phyloP scores from a whole-genome alignment of 352 stramenopile species.

The Phytophthora hibernalis region DNA sequence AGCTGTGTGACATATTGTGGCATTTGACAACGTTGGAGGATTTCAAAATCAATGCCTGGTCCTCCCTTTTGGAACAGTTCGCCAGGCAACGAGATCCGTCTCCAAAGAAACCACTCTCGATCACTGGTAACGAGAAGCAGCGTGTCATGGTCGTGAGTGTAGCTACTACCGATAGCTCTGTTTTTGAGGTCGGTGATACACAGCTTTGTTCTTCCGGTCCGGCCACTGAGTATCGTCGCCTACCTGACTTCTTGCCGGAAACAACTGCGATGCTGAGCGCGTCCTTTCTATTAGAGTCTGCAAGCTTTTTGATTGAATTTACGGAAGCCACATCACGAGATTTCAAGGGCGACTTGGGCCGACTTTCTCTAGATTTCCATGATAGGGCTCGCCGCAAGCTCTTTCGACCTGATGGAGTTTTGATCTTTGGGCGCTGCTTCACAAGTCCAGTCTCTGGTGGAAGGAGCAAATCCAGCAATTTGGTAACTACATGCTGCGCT shows the following conservation, averaged over 20 bases:
- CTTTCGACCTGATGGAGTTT: background rate
- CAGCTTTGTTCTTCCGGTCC: background rate
- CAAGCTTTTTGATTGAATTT: background rate
- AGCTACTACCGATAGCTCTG: background rate
- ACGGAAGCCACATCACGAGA: background rate
- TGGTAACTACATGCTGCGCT: constrained; percentile 38
- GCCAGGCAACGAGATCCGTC: constrained; percentile 41
- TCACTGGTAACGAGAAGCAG: constrained; percentile 56
- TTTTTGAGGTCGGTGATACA: background rate
- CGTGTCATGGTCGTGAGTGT: constrained; percentile 45
- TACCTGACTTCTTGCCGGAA: background rate
- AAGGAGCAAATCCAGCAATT: constrained; percentile 13
- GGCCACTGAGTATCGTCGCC: constrained; percentile 9
- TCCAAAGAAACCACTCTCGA: constrained; percentile 49
- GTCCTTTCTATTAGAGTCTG: background rate
- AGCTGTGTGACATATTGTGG: constrained; percentile 59
- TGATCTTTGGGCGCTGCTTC: background rate
- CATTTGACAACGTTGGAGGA: constrained; percentile 53
- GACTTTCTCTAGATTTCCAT: background rate
- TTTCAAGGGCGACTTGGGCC: background rate
- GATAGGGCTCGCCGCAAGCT: background rate
- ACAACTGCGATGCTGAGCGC: background rate
- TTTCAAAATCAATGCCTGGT: constrained; percentile 58
- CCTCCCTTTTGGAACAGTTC: constrained; percentile 40
- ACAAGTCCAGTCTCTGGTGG: constrained; percentile 5